Conservation (phyloP, 1,284 basidiomycete species). For the Cutaneotrichosporon sp. region DNA sequence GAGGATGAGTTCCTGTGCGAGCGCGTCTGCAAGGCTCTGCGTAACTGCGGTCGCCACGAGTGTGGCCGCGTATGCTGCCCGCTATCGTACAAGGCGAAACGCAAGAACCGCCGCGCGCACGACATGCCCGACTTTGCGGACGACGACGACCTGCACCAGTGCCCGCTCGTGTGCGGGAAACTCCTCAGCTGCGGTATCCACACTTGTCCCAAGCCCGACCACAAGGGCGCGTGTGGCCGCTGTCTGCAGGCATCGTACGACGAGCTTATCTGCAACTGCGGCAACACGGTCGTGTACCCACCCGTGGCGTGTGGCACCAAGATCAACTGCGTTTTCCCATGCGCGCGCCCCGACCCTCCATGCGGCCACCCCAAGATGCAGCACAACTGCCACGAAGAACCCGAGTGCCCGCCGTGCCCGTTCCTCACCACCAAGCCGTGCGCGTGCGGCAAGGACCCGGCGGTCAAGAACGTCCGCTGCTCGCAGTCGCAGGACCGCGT, state of each 20-base stretch:
- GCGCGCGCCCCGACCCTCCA: conserved; percentile 60
- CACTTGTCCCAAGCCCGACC: conserved; percentile 67
- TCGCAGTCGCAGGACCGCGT: conserved; percentile 65
- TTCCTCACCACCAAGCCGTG: conserved; percentile 71
- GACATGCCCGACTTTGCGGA: conserved; percentile 21
- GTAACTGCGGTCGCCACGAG: conserved; percentile 71
- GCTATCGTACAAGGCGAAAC: conserved; percentile 62
- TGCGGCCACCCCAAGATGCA: conserved; percentile 74
- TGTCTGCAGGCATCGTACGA: conserved; percentile 84
- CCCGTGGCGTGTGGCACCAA: conserved; percentile 62
- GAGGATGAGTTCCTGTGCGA: conserved; percentile 67
- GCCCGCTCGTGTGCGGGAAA: conserved; percentile 71
- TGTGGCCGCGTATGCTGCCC: conserved; percentile 81
- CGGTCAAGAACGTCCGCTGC: conserved; percentile 56
- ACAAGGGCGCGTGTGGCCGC: conserved; percentile 69
- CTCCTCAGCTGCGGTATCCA: conserved; percentile 68
- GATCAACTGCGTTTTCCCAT: conserved; percentile 71
- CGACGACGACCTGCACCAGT: conserved; percentile 62
- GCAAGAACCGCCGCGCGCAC: conserved; percentile 54
- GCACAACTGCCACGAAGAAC: conserved; percentile 71
- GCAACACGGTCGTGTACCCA: conserved; percentile 62
- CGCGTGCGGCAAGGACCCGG: conserved; percentile 76
- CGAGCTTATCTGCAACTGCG: conserved; percentile 78
- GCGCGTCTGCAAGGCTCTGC: conserved; percentile 64
- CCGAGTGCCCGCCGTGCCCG: conserved; percentile 74